A percentile compares a stretch with the other conserved stretches of the same genome.
Evolutionary conservation across 192 early-diverging fungal genomes (phyloP).

Genomic region (Chytriomyces sp.): DNA sequence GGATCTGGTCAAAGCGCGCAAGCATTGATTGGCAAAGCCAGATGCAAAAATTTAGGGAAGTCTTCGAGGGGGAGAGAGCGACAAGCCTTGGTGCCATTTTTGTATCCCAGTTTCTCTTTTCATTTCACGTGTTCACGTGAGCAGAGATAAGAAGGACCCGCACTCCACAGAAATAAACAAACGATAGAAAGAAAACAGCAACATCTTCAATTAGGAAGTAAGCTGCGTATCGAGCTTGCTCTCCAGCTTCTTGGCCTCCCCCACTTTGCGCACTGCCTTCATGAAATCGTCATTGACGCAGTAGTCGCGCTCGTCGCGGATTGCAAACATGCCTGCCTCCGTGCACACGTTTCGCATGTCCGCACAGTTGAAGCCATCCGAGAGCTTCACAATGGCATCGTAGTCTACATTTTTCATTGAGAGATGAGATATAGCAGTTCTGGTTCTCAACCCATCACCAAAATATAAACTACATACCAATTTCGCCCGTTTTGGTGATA

Average conservation of each 20-base stretch:
- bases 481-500: conserved; percentile 96
- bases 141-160: too few relatives aligned
- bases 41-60: too few relatives aligned
- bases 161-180: too few relatives aligned
- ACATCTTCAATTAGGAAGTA: conserved; percentile 12
- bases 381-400: conserved; percentile 96
- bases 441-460: conserved; percentile 12
- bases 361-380: conserved; percentile 98
- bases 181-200: too few relatives aligned
- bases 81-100: too few relatives aligned
- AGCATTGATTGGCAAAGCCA: too few relatives aligned
- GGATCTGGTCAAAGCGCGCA: too few relatives aligned
- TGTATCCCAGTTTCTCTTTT: too few relatives aligned
- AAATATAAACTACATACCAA: conserved; percentile 57
- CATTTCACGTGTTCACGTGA: too few relatives aligned
- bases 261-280: conserved; percentile 99
- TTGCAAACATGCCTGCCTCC: conserved; percentile 99
- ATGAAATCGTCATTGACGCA: conserved; percentile 97
- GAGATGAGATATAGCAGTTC: conserved; percentile 17
- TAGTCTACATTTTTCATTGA: conserved; percentile 82
- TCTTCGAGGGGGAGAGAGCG: too few relatives aligned
- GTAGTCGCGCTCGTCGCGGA: conserved; percentile 98
- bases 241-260: conserved; percentile 89
- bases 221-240: conserved; percentile 48
- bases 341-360: conserved; percentile 99